A percentile compares a stretch with the other conserved stretches of the same genome.
Evolutionary conservation across 495 filamentous ascomycete species (phyloP).

Genomic region (Barbatosphaeria neglecta): DNA sequence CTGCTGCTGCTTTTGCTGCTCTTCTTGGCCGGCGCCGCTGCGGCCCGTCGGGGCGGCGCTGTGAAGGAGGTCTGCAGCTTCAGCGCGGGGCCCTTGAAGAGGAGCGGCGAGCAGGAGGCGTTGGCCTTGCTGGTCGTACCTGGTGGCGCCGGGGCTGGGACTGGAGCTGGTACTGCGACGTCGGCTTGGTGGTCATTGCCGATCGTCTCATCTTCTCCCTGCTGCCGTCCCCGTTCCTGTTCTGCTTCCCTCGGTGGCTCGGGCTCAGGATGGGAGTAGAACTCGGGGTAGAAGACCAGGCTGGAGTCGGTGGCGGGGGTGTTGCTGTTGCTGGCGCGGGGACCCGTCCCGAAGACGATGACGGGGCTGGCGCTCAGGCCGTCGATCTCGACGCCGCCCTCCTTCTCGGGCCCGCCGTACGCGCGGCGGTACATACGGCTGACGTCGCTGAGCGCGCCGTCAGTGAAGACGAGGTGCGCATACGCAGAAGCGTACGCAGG

Average conservation of each 20-base stretch:
- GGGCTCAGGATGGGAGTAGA: no score
- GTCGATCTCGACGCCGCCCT: conserved; percentile 19
- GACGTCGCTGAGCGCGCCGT: conserved; percentile 42
- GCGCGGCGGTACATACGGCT: conserved; percentile 45
- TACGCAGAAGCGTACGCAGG: no score
- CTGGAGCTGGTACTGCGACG: conserved; percentile 9
- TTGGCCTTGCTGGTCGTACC: conserved; percentile 6
- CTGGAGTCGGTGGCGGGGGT: no score
- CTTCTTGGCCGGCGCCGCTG: no score
- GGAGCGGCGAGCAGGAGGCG: conserved; percentile 3
- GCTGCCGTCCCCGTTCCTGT: no score
- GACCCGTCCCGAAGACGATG: conserved; percentile 1
- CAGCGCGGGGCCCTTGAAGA: conserved; percentile 17
- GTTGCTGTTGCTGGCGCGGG: conserved; percentile 13
- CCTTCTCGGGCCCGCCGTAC: conserved; percentile 30
- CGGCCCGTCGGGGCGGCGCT: background rate
- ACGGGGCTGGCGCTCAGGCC: background rate
- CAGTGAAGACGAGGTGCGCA: conserved; percentile 46
- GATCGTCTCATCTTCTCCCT: no score
- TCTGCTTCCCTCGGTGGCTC: no score
- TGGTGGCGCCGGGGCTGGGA: conserved; percentile 11
- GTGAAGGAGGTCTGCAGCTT: conserved; percentile 29
- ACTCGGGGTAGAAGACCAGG: no score
- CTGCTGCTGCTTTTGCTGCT: no score
- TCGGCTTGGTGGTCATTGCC: no score